phyloP scores from a whole-genome alignment of 345 rosid species.

The Limnanthes douglasii region DNA sequence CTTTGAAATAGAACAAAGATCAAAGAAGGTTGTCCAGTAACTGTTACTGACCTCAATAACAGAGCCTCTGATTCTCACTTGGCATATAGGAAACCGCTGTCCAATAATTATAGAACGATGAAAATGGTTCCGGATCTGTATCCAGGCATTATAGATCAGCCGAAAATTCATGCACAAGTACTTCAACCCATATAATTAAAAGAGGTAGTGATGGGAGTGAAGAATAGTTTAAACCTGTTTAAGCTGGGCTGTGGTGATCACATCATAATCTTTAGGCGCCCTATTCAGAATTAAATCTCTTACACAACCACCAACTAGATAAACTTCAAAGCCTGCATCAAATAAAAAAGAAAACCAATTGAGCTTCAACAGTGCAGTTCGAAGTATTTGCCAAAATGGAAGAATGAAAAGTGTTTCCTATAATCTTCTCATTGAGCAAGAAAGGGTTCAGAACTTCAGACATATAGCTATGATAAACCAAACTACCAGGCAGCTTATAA shows the following conservation, averaged over 20 bases:
- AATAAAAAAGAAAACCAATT: background rate
- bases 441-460: background rate
- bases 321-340: conserved; percentile 54
- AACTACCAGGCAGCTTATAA: background rate
- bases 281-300: conserved; percentile 69
- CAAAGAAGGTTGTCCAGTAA: background rate
- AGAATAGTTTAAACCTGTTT: conserved; percentile 29
- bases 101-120: conserved; percentile 46
- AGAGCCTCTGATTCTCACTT: conserved; percentile 39
- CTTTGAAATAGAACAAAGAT: background rate
- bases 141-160: conserved; percentile 6
- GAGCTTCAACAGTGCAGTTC: background rate
- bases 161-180: conserved; percentile 1
- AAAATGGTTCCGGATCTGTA: conserved; percentile 43
- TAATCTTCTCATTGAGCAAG: background rate
- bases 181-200: background rate
- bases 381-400: background rate
- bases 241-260: conserved; percentile 79
- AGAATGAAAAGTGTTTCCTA: background rate
- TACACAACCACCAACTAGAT: conserved; percentile 94
- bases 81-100: conserved; percentile 69
- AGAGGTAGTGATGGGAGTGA: background rate
- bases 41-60: conserved; percentile 47
- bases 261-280: conserved; percentile 87
- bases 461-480: background rate